Evolutionary conservation across 2,329 filamentous ascomycete species (phyloP).

Genomic region (Fusarium musae): DNA sequence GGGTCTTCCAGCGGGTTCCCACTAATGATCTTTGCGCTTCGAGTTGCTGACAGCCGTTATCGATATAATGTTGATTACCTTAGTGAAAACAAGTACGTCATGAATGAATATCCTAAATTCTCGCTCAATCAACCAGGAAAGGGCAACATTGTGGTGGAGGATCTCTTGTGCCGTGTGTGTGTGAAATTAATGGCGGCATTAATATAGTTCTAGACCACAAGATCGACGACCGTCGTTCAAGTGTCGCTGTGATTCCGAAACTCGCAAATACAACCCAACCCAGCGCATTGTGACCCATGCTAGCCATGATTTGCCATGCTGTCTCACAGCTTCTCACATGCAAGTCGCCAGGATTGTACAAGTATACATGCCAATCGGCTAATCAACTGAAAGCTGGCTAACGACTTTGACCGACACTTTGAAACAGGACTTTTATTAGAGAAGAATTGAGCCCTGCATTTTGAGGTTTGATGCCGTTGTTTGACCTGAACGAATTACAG

Average conservation of each 20-base stretch:
- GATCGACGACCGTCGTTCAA: constrained; percentile 25
- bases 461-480: neutral
- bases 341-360: constrained; percentile 24
- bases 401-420: constrained; percentile 28
- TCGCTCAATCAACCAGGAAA: neutral
- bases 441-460: constrained; percentile 7
- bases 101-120: neutral
- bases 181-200: neutral
- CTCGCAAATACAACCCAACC: constrained; percentile 17
- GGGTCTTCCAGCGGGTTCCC: neutral
- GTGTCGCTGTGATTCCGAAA: constrained; percentile 5
- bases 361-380: constrained; percentile 10
- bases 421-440: neutral
- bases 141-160: neutral
- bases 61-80: neutral
- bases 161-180: neutral
- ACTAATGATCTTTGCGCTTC: neutral
- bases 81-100: neutral
- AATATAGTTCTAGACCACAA: constrained; percentile 25
- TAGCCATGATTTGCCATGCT: neutral
- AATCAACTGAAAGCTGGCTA: neutral
- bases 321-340: constrained; percentile 19
- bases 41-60: neutral
- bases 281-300: neutral
- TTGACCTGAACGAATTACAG: neutral